phyloP scores from a whole-genome alignment of 1,284 basidiomycete species.

The Cutaneotrichosporon daszewskae region DNA sequence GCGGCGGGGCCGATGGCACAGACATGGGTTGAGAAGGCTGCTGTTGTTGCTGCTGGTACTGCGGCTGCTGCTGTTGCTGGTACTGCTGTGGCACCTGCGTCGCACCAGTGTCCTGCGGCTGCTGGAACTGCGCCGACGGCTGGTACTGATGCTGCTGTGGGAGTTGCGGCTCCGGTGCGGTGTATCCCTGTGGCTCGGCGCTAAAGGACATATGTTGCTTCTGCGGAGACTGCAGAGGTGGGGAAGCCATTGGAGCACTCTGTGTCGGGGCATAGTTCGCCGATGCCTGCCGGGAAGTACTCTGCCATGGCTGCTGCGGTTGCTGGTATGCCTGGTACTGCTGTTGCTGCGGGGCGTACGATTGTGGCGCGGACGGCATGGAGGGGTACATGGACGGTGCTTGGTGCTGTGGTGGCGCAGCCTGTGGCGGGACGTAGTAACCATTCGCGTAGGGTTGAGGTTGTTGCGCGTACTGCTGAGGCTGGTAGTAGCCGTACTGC shows the following conservation, averaged over 20 bases:
- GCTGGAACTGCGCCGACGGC: too few species aligned
- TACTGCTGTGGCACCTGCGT: background rate
- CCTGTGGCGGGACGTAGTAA: slow-evolving; percentile 16
- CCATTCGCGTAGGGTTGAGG: too few species aligned
- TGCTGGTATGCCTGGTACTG: slow-evolving; percentile 16
- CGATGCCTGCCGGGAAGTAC: slow-evolving; percentile 19
- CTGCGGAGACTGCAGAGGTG: too few species aligned
- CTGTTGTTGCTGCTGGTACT: background rate
- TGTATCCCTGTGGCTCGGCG: too few species aligned
- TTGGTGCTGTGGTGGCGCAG: slow-evolving; percentile 16
- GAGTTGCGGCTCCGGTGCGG: too few species aligned
- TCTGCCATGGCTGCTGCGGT: slow-evolving; percentile 3
- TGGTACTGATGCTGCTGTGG: too few species aligned
- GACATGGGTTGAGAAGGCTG: background rate
- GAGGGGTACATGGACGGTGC: slow-evolving; percentile 10
- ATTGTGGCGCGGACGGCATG: slow-evolving; percentile 11
- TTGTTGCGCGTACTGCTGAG: too few species aligned
- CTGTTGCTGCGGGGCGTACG: slow-evolving; percentile 20
- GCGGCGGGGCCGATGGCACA: too few species aligned
- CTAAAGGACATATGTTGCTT: too few species aligned
- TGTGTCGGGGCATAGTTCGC: slow-evolving; percentile 2
- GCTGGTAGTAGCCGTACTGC: slow-evolving; percentile 25
- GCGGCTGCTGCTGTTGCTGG: slow-evolving; percentile 1
- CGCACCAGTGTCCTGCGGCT: slow-evolving; percentile 50
- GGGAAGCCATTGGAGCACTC: too few species aligned